Evolutionary conservation across 768 basidiomycete species (phyloP), one percentile per base, ranked within the genome.

Genomic region (Phanerodontia chrysosporium): DNA sequence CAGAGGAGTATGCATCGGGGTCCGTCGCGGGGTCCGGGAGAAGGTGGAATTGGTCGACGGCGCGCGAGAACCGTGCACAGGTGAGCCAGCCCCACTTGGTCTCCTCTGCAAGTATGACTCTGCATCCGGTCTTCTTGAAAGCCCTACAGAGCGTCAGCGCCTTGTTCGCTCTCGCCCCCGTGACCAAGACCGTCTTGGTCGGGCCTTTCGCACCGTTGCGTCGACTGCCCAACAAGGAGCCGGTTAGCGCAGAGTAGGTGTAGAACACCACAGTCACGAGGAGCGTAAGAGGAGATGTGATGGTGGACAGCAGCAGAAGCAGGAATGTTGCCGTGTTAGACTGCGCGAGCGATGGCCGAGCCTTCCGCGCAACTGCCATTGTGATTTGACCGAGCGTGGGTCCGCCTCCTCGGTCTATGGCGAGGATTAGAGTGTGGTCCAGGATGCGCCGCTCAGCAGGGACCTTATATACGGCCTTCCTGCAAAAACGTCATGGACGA

Each of bases 101-200:
- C 46, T 62, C 61, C 32, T 62, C 61, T 14, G 61, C 61, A 8
- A 55, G 45, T 30, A 62, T 51, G 45, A 62, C 61, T 39, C 57
- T 32, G 22, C 54, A 51, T 10, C 61, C 61, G 6, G 49, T 51
- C n/a, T 55, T 57, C 42, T 62, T 62, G 61, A 62, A 58, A 13
- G 61, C 61, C 3, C 61, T 49, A 21, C 52, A 24, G 25, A 62
- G 51, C 22, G 61, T 58, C 22, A 62, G 35, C 27, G 60, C 60
- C 35, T 62, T 62, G 57, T 62, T 62, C 1, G 61, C 51, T 25
- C 61, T 53, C 1, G 29, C 61, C 7, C 61, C 61, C 3, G 61
- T 62, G 18, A 62, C 22, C 16, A 62, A 52, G 45, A 58, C 57
- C 3, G 61, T 62, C 51, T 46, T 58, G 44, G 16, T n/a, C 22